A percentile compares a stretch with the other conserved stretches of the same genome.
phyloP scores from a whole-genome alignment of 805 yeast species.

The Hanseniaspora valbyensis region DNA sequence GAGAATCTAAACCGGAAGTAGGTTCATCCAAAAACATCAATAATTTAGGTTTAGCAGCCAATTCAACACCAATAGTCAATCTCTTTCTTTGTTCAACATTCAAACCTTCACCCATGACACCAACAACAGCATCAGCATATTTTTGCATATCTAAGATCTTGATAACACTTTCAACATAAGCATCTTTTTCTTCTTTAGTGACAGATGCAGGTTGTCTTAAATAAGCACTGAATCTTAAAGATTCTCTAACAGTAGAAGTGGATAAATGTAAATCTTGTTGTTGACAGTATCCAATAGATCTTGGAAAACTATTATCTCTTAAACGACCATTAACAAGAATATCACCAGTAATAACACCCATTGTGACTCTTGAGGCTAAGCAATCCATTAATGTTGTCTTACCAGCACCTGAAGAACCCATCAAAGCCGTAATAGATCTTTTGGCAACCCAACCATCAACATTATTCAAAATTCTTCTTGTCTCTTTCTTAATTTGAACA shows the following conservation, averaged over 20 bases:
- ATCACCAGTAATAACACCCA: conserved; percentile 62
- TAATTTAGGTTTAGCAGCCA: conserved; percentile 54
- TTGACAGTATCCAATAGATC: conserved; percentile 63
- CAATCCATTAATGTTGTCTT: conserved; percentile 64
- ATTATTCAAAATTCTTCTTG: conserved; percentile 48
- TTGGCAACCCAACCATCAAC: conserved; percentile 81
- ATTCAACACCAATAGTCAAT: conserved; percentile 54
- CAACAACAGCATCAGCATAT: conserved; percentile 63
- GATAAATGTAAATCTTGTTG: conserved; percentile 64
- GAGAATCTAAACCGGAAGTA: conserved; percentile 59
- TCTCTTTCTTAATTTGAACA: conserved; percentile 49
- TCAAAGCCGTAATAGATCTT: conserved; percentile 66
- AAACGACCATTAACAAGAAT: conserved; percentile 54
- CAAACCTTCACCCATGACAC: conserved; percentile 61
- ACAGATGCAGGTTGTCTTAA: conserved; percentile 52
- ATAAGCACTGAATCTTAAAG: conserved; percentile 53
- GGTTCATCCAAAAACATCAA: conserved; percentile 56
- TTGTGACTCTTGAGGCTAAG: conserved; percentile 56
- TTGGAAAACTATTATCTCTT: conserved; percentile 47
- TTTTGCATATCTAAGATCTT: conserved; percentile 50
- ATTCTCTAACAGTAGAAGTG: conserved; percentile 61
- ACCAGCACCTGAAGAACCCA: conserved; percentile 78
- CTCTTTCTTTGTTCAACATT: conserved; percentile 55
- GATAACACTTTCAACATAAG: conserved; percentile 55
- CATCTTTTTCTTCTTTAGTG: conserved; percentile 45